Evolutionary conservation across 345 rosid genomes (phyloP).

Genomic region (Erysimum cheiranthoides): DNA sequence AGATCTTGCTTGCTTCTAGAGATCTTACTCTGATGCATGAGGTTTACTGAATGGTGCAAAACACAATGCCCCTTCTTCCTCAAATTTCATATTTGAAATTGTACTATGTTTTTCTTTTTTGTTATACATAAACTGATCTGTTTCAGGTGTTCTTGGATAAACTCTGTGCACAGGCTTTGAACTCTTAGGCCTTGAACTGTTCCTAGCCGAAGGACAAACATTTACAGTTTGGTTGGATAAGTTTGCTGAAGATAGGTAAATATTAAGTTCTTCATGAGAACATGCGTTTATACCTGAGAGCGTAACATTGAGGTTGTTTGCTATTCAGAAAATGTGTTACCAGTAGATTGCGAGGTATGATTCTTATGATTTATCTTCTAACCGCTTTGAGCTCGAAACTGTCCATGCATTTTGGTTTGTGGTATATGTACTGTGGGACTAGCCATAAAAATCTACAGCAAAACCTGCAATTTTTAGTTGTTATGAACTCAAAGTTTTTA

Average conservation of each 20-base stretch:
- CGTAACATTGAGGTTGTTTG: background rate
- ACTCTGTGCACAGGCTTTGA: background rate
- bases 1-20: slow-evolving; percentile 48
- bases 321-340: background rate
- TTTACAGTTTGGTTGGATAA: background rate
- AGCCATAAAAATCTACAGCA: background rate
- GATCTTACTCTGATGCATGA: slow-evolving; percentile 50
- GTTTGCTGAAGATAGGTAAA: background rate
- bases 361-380: background rate
- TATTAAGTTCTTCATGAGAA: background rate
- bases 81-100: slow-evolving; percentile 11
- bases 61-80: slow-evolving; percentile 35
- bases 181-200: background rate
- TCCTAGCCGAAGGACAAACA: background rate
- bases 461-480: background rate
- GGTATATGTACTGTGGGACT: background rate
- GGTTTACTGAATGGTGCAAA: slow-evolving; percentile 41
- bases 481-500: background rate
- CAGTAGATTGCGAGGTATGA: background rate
- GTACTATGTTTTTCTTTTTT: background rate
- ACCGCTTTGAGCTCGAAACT: background rate
- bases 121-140: slow-evolving; percentile 12
- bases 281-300: background rate
- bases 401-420: background rate
- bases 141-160: slow-evolving; percentile 34